These are phyloP conservation scores for Phytophthora hibernalis DNA, from an alignment of 352 stramenopile species.

Conservation along the genomic window DNA sequence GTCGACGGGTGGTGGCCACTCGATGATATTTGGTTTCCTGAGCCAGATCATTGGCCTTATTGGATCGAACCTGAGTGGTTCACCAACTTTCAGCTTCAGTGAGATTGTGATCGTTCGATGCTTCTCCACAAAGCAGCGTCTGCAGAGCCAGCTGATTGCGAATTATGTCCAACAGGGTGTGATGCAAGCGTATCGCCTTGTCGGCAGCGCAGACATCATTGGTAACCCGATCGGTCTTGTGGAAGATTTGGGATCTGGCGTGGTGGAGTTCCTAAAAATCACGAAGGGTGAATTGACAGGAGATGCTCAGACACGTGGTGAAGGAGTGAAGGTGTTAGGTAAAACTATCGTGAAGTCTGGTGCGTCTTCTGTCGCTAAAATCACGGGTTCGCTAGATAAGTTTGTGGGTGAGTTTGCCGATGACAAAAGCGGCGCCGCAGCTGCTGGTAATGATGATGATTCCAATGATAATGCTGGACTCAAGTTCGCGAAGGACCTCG, in stretches of 20 bases:
- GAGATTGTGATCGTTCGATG: constrained; percentile 87
- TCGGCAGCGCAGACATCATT: constrained; percentile 88
- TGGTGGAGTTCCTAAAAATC: constrained; percentile 90
- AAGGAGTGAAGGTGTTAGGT: constrained; percentile 87
- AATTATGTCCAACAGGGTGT: constrained; percentile 88
- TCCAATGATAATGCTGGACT: constrained; percentile 65
- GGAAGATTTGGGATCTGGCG: constrained; percentile 85
- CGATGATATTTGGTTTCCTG: constrained; percentile 80
- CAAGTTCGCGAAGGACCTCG: constrained; percentile 88
- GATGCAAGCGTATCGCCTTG: constrained; percentile 83
- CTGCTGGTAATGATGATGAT: constrained; percentile 30
- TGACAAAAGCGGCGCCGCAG: constrained; percentile 41
- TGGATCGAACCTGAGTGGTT: constrained; percentile 86
- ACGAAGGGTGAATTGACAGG: constrained; percentile 88
- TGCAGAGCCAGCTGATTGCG: constrained; percentile 82
- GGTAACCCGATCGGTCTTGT: constrained; percentile 89
- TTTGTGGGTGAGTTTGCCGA: constrained; percentile 86
- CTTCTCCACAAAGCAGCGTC: constrained; percentile 81
- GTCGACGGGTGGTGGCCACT: constrained; percentile 66
- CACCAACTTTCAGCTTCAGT: constrained; percentile 84
- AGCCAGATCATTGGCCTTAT: constrained; percentile 85
- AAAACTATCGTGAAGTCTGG: constrained; percentile 87
- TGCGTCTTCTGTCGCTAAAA: constrained; percentile 80
- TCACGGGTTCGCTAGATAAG: constrained; percentile 86
- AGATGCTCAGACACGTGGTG: constrained; percentile 81